Conservation (phyloP, 2,329 filamentous ascomycete species). For the Fusarium buxicola region DNA sequence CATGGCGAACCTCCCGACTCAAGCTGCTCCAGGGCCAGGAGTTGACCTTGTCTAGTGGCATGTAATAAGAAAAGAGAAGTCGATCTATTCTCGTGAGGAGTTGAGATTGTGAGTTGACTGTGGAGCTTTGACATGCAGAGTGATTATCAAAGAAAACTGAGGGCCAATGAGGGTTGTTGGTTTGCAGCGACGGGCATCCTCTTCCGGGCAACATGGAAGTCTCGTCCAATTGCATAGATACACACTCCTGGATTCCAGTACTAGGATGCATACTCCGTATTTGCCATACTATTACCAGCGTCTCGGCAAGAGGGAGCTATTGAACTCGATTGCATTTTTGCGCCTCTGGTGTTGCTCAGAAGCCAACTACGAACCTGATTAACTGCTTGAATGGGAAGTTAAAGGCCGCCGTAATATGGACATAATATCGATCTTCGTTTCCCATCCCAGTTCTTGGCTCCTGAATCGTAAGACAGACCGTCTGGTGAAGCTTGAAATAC, state of each 20-base stretch:
- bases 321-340: neutral
- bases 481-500: slow-evolving; percentile 1
- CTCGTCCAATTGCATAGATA: slow-evolving; percentile 7
- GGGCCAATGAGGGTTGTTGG: slow-evolving; percentile 2
- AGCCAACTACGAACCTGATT: neutral
- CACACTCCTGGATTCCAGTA: too few species aligned
- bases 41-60: slow-evolving; percentile 20
- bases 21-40: slow-evolving; percentile 21
- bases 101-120: slow-evolving; percentile 2
- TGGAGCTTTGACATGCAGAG: neutral
- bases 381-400: neutral
- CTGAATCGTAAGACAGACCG: neutral
- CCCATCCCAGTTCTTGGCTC: too few species aligned
- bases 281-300: neutral
- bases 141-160: neutral
- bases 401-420: neutral
- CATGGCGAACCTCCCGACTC: slow-evolving; percentile 21
- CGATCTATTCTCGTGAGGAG: slow-evolving; percentile 29
- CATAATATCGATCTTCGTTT: too few species aligned
- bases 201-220: slow-evolving; percentile 1
- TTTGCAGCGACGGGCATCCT: slow-evolving; percentile 7
- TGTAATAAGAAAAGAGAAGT: slow-evolving; percentile 15
- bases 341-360: neutral
- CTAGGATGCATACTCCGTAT: too few species aligned
- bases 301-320: neutral